Conservation (phyloP, 768 basidiomycete species). For the Serendipita indica region DNA sequence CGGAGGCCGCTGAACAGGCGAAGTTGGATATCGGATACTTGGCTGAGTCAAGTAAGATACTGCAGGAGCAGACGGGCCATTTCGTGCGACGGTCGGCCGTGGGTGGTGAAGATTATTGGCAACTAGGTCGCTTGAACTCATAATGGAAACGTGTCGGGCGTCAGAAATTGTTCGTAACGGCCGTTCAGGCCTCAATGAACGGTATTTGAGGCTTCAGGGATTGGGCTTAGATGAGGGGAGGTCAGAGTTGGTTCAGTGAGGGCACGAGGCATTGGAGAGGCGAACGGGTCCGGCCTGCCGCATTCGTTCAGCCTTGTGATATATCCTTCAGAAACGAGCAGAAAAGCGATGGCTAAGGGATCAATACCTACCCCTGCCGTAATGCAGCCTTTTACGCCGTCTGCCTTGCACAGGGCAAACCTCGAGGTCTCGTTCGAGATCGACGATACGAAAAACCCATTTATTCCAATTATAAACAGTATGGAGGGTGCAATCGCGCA, state of each 20-base stretch:
- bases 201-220: background rate
- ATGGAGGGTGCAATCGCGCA: background rate
- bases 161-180: background rate
- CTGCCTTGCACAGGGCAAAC: background rate
- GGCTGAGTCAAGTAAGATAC: background rate
- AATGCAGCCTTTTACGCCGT: background rate
- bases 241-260: background rate
- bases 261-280: background rate
- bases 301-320: too few species aligned
- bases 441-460: background rate
- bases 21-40: background rate
- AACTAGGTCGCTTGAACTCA: background rate
- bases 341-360: background rate
- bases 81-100: slow-evolving; percentile 3
- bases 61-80: background rate
- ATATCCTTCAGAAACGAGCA: background rate
- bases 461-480: background rate
- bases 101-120: slow-evolving; percentile 3
- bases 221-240: background rate
- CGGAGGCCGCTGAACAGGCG: background rate
- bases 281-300: too few species aligned
- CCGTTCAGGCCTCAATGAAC: background rate
- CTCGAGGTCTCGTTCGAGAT: too few species aligned
- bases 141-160: background rate
- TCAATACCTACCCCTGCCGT: too few species aligned